These are phyloP conservation scores for Psilocybe tampanensis DNA, from an alignment of 768 basidiomycete species.

Conservation along the genomic window DNA sequence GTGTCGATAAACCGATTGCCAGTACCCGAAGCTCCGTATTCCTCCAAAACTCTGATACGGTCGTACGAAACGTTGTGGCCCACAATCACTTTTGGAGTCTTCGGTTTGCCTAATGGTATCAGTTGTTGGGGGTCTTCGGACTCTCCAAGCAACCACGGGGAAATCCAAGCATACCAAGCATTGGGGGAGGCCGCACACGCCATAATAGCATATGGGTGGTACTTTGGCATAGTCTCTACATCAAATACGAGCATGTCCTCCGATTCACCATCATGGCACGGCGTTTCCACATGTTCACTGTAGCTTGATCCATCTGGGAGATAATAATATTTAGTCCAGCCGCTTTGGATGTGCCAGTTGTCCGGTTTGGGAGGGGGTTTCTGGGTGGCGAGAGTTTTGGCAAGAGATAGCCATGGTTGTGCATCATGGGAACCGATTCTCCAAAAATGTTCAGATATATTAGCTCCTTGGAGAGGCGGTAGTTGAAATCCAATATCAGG, in stretches of 20 bases:
- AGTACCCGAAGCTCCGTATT: slow-evolving; percentile 72
- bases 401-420: slow-evolving; percentile 78
- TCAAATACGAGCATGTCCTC: slow-evolving; percentile 88
- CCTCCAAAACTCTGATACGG: slow-evolving; percentile 77
- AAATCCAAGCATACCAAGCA: slow-evolving; percentile 96
- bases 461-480: slow-evolving; percentile 79
- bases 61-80: slow-evolving; percentile 98
- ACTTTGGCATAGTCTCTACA: slow-evolving; percentile 88
- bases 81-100: slow-evolving; percentile 65
- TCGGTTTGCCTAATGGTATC: slow-evolving; percentile 68
- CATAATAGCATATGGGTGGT: slow-evolving; percentile 83
- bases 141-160: slow-evolving; percentile 84
- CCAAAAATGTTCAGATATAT: slow-evolving; percentile 89
- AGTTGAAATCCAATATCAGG: slow-evolving; percentile 80
- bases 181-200: slow-evolving; percentile 83
- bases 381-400: slow-evolving; percentile 54
- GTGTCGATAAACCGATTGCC: slow-evolving; percentile 89
- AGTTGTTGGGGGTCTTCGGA: slow-evolving; percentile 61
- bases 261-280: slow-evolving; percentile 59
- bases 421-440: slow-evolving; percentile 68
- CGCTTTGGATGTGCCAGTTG: slow-evolving; percentile 56
- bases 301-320: slow-evolving; percentile 76
- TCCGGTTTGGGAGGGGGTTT: slow-evolving; percentile 62
- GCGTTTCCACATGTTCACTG: slow-evolving; percentile 70
- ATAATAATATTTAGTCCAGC: slow-evolving; percentile 89